Conservation (phyloP, 225 moss, liverwort and hornwort species). For the Pseudisothecium myosuroides region DNA sequence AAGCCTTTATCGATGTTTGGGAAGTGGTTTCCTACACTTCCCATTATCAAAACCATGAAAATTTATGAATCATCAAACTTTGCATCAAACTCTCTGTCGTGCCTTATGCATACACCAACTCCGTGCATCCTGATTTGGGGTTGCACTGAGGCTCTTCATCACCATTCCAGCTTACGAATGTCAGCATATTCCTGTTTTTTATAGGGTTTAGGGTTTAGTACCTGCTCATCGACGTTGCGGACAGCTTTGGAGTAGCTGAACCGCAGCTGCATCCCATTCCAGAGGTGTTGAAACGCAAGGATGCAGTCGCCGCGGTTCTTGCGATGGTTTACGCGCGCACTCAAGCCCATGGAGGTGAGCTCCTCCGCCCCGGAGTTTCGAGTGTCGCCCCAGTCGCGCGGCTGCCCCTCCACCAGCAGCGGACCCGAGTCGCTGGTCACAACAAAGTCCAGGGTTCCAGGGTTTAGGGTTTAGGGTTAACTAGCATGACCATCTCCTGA, state of each 20-base stretch:
- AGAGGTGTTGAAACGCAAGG: conserved; percentile 62
- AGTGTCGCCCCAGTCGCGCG: conserved; percentile 89
- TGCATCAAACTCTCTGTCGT: neutral
- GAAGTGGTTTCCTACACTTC: neutral
- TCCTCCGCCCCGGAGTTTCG: conserved; percentile 47
- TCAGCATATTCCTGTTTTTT: neutral
- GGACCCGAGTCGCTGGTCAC: conserved; percentile 64
- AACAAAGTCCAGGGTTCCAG: neutral
- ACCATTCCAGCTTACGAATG: neutral
- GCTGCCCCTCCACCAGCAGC: conserved; percentile 78
- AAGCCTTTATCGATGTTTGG: neutral
- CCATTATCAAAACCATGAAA: neutral
- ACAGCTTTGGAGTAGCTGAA: conserved; percentile 71
- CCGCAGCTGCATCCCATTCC: conserved; percentile 79
- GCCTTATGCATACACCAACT: neutral
- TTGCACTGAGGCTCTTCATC: neutral
- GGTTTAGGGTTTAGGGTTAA: neutral
- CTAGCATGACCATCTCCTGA: neutral
- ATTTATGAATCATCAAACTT: neutral
- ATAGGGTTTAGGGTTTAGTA: neutral
- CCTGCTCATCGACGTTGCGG: conserved; percentile 56
- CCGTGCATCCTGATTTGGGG: neutral
- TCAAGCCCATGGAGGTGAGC: conserved; percentile 47
- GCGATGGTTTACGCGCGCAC: conserved; percentile 52
- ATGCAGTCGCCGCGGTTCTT: conserved; percentile 91